A percentile compares a stretch with the other conserved stretches of the same genome.
Evolutionary conservation across 1,284 basidiomycete species (phyloP).

Genomic region (Uromyces viciae-fabae): DNA sequence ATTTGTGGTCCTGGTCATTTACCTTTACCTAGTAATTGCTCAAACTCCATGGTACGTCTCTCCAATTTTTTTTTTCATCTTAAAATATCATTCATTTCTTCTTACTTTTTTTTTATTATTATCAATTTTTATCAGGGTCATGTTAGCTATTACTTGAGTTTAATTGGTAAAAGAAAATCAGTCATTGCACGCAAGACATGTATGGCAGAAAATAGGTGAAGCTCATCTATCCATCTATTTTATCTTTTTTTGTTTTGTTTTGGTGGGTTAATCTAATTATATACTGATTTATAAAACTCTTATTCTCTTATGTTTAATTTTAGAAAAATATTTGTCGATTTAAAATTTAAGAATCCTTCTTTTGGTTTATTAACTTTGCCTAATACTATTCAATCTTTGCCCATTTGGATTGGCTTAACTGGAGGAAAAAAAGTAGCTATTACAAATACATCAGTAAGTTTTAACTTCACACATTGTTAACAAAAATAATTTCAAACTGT

Average conservation of each 20-base stretch:
- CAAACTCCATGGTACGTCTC: conserved; percentile 4
- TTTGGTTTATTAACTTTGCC: background rate
- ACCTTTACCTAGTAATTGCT: conserved; percentile 26
- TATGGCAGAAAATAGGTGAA: background rate
- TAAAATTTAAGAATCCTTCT: background rate
- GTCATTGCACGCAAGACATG: background rate
- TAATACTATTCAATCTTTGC: background rate
- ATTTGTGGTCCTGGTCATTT: conserved; percentile 17
- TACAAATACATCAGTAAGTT: background rate
- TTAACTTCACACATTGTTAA: no score
- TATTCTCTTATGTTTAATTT: background rate
- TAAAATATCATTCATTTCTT: background rate
- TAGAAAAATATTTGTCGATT: conserved; percentile 6
- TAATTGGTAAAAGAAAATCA: conserved; percentile 13
- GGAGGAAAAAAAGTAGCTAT: conserved; percentile 1
- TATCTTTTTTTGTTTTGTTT: background rate
- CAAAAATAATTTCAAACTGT: no score
- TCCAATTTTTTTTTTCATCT: background rate
- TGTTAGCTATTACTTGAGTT: conserved; percentile 12
- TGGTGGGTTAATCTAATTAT: background rate
- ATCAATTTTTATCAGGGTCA: conserved; percentile 4
- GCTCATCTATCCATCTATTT: background rate
- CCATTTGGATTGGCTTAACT: conserved; percentile 12
- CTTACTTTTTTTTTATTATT: background rate
- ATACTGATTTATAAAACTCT: background rate